These are phyloP conservation scores for Boletus vermiculosoides DNA, from an alignment of 768 basidiomycete species.

Conservation along the genomic window DNA sequence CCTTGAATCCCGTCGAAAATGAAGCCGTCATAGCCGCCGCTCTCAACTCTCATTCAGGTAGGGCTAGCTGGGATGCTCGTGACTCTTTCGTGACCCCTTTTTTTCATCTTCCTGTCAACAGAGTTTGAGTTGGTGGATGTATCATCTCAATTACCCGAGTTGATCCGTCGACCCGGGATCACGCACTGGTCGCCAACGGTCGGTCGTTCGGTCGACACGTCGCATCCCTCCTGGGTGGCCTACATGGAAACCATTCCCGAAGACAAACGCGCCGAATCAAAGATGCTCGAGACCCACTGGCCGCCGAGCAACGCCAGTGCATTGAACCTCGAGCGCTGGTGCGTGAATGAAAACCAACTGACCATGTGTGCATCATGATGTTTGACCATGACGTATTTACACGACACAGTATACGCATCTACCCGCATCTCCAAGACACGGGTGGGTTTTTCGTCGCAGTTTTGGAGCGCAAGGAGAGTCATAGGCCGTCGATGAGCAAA, in stretches of 20 bases:
- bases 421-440: slow-evolving; percentile 94
- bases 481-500: slow-evolving; percentile 1
- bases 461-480: slow-evolving; percentile 49
- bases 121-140: slow-evolving; percentile 82
- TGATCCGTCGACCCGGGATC: slow-evolving; percentile 75
- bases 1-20: slow-evolving; percentile 95
- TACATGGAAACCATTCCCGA: slow-evolving; percentile 53
- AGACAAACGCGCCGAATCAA: slow-evolving; percentile 49
- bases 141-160: slow-evolving; percentile 63
- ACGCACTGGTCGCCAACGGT: slow-evolving; percentile 75
- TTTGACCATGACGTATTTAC: neutral
- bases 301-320: slow-evolving; percentile 64
- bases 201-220: slow-evolving; percentile 48
- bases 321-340: slow-evolving; percentile 76
- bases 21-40: slow-evolving; percentile 93
- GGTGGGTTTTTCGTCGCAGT: slow-evolving; percentile 99
- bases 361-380: neutral
- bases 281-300: slow-evolving; percentile 75
- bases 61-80: neutral
- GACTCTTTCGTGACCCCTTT: neutral
- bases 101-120: slow-evolving; percentile 21
- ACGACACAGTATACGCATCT: slow-evolving; percentile 70
- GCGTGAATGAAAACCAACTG: slow-evolving; percentile 14
- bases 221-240: slow-evolving; percentile 59
- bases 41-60: slow-evolving; percentile 68